Evolutionary conservation across 2,329 filamentous ascomycete genomes (phyloP).

Genomic region (Monosporascus sp.): DNA sequence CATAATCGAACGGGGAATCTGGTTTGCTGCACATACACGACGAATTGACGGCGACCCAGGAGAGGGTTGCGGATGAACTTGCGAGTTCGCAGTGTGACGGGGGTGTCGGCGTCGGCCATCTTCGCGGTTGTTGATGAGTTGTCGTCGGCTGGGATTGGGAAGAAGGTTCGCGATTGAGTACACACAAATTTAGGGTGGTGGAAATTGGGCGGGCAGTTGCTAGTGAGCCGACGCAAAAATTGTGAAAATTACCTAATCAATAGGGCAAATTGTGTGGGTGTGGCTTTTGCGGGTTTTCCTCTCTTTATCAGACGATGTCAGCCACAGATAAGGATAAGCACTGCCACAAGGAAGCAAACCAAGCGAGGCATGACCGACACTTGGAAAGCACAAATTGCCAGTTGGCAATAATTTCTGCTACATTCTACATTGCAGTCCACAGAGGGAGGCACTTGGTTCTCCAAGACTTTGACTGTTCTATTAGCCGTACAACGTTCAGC

Average conservation of each 20-base stretch:
- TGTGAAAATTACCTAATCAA: not conserved
- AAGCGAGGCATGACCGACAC: not conserved
- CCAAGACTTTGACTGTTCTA: too few species aligned
- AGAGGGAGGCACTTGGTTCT: too few species aligned
- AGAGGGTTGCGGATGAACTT: constrained; percentile 99
- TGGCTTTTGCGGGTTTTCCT: not conserved
- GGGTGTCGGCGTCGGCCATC: constrained; percentile 80
- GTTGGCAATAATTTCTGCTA: not conserved
- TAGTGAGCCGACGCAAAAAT: not conserved
- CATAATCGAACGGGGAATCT: constrained; percentile 13
- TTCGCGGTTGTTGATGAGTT: constrained; percentile 44
- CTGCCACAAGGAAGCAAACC: not conserved
- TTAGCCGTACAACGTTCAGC: not conserved
- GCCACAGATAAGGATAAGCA: not conserved
- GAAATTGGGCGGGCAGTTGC: not conserved
- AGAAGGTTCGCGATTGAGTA: not conserved
- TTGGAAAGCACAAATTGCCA: not conserved
- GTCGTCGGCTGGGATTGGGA: not conserved
- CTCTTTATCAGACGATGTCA: not conserved
- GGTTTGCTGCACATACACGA: constrained; percentile 70
- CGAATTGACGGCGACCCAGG: constrained; percentile 98
- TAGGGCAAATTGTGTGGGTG: not conserved
- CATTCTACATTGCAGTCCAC: too few species aligned
- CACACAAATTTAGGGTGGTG: not conserved
- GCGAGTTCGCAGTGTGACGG: constrained; percentile 90